Evolutionary conservation across 1,284 basidiomycete genomes (phyloP).

Genomic region (Cutaneotrichosporon dermatis): DNA sequence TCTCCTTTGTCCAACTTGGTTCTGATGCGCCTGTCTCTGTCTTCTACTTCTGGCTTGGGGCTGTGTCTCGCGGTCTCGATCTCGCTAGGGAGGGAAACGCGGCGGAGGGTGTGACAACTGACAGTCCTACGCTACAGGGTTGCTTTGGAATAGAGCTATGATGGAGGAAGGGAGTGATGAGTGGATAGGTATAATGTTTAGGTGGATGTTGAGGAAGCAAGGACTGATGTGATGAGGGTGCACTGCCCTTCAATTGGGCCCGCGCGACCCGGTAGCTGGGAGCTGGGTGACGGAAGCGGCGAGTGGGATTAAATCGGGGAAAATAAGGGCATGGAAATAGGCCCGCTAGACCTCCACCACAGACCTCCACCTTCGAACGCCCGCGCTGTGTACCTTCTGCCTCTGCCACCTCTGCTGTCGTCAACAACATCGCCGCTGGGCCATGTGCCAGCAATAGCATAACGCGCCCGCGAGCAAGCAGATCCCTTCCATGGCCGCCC

Average conservation of each 20-base stretch:
- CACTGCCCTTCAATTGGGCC: too few species aligned
- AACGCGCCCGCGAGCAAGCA: too few species aligned
- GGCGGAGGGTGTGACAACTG: neutral
- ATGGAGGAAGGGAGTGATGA: neutral
- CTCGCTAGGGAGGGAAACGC: too few species aligned
- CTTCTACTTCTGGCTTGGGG: neutral
- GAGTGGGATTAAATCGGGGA: too few species aligned
- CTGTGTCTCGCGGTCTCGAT: neutral
- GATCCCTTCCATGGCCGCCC: neutral
- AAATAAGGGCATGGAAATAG: too few species aligned
- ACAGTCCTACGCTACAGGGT: slow-evolving; percentile 5
- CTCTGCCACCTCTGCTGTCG: neutral
- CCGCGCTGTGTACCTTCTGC: too few species aligned
- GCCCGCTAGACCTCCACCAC: too few species aligned
- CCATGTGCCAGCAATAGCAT: neutral
- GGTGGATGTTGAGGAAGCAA: too few species aligned
- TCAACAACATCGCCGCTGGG: neutral
- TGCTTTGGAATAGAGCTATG: neutral
- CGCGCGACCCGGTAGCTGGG: too few species aligned
- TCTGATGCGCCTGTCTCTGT: neutral
- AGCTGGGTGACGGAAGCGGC: too few species aligned
- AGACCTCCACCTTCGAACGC: too few species aligned
- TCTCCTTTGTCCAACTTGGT: neutral
- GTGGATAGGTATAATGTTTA: neutral
- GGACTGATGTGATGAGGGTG: too few species aligned